phyloP scores from a whole-genome alignment of 257 asterid species.

The Gentiana straminea region DNA sequence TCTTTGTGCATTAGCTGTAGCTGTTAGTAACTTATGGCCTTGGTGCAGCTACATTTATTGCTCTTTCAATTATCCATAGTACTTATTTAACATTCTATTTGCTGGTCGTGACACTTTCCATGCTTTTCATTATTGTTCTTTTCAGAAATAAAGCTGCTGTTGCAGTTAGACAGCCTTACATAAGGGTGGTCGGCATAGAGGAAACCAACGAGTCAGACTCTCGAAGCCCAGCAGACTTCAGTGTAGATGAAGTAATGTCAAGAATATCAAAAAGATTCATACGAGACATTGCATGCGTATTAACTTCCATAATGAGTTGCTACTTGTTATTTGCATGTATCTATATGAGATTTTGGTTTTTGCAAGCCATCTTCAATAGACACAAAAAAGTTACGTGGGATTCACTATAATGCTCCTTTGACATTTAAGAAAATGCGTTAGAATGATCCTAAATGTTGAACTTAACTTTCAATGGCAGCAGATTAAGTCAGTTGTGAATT shows the following conservation, averaged over 20 bases:
- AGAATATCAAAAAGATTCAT: slow-evolving; percentile 5
- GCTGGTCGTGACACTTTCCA: neutral
- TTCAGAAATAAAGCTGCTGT: slow-evolving; percentile 91
- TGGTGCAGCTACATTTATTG: neutral
- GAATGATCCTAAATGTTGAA: no score
- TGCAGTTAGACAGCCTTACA: slow-evolving; percentile 95
- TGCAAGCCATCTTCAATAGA: no score
- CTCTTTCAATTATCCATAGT: neutral
- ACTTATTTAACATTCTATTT: neutral
- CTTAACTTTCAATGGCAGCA: no score
- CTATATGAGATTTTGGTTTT: no score
- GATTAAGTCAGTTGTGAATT: no score
- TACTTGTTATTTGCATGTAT: no score
- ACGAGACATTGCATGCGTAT: no score
- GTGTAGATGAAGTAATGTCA: slow-evolving; percentile 65
- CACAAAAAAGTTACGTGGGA: no score
- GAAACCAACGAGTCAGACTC: slow-evolving; percentile 73
- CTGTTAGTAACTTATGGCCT: neutral
- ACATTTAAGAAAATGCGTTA: no score
- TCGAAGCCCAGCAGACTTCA: slow-evolving; percentile 72
- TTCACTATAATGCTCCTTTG: no score
- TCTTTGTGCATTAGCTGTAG: neutral
- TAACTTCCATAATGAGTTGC: no score
- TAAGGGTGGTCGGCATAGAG: slow-evolving; percentile 89
- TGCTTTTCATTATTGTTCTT: slow-evolving; percentile 13